Percentiles rank a stretch among this genome's conserved stretches.
Evolutionary conservation across 805 yeast species (phyloP).

Genomic region (Candida ipomoeae): DNA sequence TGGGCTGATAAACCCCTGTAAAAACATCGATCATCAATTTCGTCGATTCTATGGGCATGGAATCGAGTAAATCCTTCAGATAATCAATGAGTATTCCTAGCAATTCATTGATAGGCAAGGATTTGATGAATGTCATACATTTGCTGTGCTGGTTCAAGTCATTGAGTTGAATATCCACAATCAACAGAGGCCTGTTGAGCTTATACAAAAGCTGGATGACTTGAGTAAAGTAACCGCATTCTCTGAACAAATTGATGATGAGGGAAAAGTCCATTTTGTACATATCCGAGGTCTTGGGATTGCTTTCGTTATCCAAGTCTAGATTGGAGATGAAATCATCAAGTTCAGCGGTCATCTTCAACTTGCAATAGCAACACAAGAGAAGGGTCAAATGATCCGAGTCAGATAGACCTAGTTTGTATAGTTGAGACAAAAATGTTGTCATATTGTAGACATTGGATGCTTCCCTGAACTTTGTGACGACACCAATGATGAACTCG

Average conservation of each 20-base stretch:
- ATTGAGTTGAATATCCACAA: constrained; percentile 69
- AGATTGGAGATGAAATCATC: constrained; percentile 49
- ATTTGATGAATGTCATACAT: constrained; percentile 62
- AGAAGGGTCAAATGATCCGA: constrained; percentile 79
- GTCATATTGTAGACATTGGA: constrained; percentile 64
- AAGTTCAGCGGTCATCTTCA: constrained; percentile 58
- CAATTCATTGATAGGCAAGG: constrained; percentile 72
- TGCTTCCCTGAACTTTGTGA: constrained; percentile 74
- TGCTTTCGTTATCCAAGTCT: constrained; percentile 20
- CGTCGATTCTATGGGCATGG: constrained; percentile 76
- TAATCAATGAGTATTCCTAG: constrained; percentile 64
- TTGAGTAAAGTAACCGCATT: constrained; percentile 60
- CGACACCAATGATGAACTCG: constrained; percentile 58
- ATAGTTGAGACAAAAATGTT: constrained; percentile 57
- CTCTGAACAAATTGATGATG: constrained; percentile 66
- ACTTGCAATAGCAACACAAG: constrained; percentile 73
- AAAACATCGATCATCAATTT: constrained; percentile 78
- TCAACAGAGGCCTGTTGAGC: constrained; percentile 67
- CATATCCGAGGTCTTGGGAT: constrained; percentile 9
- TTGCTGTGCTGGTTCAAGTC: constrained; percentile 58
- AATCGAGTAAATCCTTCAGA: constrained; percentile 61
- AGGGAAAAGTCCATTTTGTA: constrained; percentile 49
- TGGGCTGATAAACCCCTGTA: constrained; percentile 73
- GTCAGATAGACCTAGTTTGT: constrained; percentile 53
- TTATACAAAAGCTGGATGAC: constrained; percentile 69